phyloP scores from a whole-genome alignment of 2,329 filamentous ascomycete genomes.

The Dothistroma pini region DNA sequence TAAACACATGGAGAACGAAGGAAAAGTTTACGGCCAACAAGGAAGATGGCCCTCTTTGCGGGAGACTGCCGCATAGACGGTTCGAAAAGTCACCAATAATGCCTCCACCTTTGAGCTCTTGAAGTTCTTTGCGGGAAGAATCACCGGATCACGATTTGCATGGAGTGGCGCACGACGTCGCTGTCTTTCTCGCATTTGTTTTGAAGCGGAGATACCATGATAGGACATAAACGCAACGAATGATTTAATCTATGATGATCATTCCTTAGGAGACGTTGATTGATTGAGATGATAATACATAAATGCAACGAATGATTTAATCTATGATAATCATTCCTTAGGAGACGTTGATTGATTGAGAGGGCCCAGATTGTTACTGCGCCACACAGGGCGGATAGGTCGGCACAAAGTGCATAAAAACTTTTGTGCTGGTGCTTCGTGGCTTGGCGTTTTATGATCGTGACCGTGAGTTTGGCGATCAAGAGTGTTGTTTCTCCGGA shows the following conservation, averaged over 20 bases:
- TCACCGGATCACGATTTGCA: neutral
- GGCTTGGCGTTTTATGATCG: neutral
- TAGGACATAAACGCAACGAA: neutral
- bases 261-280: neutral
- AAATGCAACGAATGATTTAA: neutral
- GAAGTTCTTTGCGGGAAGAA: slow-evolving; percentile 1
- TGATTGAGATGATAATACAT: no score
- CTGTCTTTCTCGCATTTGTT: neutral
- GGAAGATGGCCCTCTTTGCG: neutral
- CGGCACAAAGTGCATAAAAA: slow-evolving; percentile 5
- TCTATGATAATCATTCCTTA: neutral
- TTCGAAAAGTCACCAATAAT: slow-evolving; percentile 2
- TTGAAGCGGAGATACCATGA: neutral
- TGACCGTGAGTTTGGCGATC: neutral
- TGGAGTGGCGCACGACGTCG: neutral
- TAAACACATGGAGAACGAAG: neutral
- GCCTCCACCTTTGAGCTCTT: neutral
- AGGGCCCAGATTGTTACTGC: neutral
- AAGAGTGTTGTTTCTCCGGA: neutral
- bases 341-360: neutral
- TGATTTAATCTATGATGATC: neutral
- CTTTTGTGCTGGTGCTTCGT: neutral
- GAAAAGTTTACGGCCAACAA: neutral
- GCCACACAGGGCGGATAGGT: neutral
- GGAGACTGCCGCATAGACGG: neutral